Conservation (phyloP, 2,329 filamentous ascomycete species). For the Alternaria arbusti region DNA sequence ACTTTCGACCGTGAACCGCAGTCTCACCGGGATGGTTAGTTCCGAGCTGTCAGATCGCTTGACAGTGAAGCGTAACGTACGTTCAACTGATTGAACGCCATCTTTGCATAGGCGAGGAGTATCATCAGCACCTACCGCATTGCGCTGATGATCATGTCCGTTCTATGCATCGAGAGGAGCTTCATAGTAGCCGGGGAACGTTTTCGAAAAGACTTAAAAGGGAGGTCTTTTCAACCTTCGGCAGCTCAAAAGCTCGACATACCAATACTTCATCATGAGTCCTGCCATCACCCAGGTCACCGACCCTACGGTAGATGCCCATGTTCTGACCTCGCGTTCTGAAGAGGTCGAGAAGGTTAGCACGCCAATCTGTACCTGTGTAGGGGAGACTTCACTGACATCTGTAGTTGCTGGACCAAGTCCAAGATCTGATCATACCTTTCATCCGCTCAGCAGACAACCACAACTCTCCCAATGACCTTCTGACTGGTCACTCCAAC, state of each 20-base stretch:
- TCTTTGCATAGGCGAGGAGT: background rate
- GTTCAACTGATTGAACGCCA: background rate
- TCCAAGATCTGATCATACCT: background rate
- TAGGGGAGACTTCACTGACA: background rate
- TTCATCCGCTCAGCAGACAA: background rate
- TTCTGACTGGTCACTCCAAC: background rate
- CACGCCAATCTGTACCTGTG: background rate
- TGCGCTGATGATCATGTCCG: background rate
- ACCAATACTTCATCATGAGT: background rate
- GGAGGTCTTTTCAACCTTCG: background rate
- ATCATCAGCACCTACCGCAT: background rate
- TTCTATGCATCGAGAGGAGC: background rate
- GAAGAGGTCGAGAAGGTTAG: background rate
- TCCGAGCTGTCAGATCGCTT: background rate
- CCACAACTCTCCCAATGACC: background rate
- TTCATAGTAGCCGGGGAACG: background rate
- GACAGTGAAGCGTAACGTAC: background rate
- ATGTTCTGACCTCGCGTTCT: background rate
- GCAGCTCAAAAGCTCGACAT: background rate
- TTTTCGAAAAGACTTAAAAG: background rate
- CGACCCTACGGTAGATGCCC: background rate
- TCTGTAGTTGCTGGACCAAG: background rate
- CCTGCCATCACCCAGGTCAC: background rate
- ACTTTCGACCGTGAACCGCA: background rate
- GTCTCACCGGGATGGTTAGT: background rate